Evolutionary conservation across 345 rosid genomes (phyloP), one percentile per base, ranked within the genome.

Genomic region (Salix caprea): DNA sequence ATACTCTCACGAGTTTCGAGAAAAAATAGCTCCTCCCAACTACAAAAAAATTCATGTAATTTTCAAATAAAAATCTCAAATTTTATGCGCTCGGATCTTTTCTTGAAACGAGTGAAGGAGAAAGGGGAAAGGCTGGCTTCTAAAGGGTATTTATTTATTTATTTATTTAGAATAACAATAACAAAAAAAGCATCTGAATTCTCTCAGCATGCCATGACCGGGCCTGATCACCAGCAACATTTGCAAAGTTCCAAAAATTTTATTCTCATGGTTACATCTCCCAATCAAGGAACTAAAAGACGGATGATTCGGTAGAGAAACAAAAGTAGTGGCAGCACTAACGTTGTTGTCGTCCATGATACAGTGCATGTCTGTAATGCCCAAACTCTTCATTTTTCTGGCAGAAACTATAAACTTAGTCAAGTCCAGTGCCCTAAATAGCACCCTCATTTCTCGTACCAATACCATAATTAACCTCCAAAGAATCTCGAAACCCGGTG

Each of bases 331-430:
- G 67, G 68, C 28, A 69, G 73, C 69, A 84, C 79, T 84, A 64
- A 64, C 77, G 86, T 85, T 70, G 67, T 66, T 78, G 80, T 85
- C 85, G 65, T 76, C 76, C 73, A 32, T 71, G 72, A 21, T 52
- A 54, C 26, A 24, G 39, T 30, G 67, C 39, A 23, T 71, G 72
- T 72, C 76, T 39, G 2, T 67, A 16, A 23, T 37, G 11, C 14
- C 1, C 16, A 18, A 19, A 70, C 36, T 46, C 65, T 56, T 64
- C 74, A 21, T 68, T 68, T 76, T 21, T 70, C 8, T 14, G 0
- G 10, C 12, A 36, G 21, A 5, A 21, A 52, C 42, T 26, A 6
- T 10, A 15, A 74, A 70, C 74, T 48, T 1, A 12, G 78, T 76
- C 78, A 68, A 65, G 26, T 58, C 23, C 28, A 23, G 0, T 8